phyloP scores from a whole-genome alignment of 331 rosid genomes.

The Erythrophleum ivorense region DNA sequence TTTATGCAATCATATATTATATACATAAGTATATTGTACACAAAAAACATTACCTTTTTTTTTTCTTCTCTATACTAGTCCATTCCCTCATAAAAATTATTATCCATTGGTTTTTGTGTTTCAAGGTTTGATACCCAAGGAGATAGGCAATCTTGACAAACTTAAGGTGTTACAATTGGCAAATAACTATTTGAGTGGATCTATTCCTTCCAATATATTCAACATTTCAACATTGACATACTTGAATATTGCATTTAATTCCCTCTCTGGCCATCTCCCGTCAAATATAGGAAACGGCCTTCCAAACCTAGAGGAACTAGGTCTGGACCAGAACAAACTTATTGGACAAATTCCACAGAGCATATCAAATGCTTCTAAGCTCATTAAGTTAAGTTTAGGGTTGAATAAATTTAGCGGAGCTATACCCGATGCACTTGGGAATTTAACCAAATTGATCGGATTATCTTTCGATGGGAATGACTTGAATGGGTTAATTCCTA shows the following conservation, averaged over 20 bases:
- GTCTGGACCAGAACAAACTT: background rate
- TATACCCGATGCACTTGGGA: constrained; percentile 16
- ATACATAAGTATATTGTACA: too few relatives aligned
- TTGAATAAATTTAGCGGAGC: constrained; percentile 5
- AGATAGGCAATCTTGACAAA: constrained; percentile 11
- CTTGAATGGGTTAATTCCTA: background rate
- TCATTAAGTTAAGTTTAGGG: background rate
- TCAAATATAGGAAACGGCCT: constrained; percentile 20
- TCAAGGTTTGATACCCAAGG: constrained; percentile 34
- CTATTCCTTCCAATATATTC: too few relatives aligned
- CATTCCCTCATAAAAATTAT: background rate
- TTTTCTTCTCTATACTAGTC: too few relatives aligned
- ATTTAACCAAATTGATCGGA: background rate
- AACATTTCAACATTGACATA: constrained; percentile 21
- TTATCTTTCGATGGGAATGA: background rate
- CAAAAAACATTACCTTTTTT: too few relatives aligned
- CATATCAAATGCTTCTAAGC: constrained; percentile 25
- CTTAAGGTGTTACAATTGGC: background rate
- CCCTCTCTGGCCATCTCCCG: constrained; percentile 32
- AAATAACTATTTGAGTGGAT: background rate
- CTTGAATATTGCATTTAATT: background rate
- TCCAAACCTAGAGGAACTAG: background rate
- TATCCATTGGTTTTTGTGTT: constrained; percentile 1
- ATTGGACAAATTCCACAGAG: constrained; percentile 26
- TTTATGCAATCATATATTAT: too few relatives aligned